Percentiles rank a stretch among this genome's conserved stretches.
Evolutionary conservation across 208 protist species (phyloP).

Genomic region (Vickermania ingenoplastis): DNA sequence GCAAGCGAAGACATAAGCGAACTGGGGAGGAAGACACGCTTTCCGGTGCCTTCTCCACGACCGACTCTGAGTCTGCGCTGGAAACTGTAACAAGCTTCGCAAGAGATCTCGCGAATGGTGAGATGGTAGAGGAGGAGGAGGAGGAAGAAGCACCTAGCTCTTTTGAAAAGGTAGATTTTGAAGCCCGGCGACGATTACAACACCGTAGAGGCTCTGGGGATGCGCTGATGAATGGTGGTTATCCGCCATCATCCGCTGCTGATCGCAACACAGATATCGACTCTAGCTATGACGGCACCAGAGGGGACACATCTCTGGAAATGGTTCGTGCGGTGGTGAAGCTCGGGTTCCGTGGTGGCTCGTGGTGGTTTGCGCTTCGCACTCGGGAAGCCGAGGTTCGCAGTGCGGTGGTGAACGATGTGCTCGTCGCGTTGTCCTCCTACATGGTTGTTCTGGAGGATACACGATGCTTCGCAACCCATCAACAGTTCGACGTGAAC

Average conservation of each 20-base stretch:
- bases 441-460: neutral
- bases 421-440: neutral
- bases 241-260: neutral
- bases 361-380: neutral
- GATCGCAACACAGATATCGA: neutral
- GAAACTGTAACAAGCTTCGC: neutral
- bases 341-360: neutral
- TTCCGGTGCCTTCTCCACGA: neutral
- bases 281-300: neutral
- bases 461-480: neutral
- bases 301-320: neutral
- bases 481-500: neutral
- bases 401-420: neutral
- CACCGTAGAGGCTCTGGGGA: neutral
- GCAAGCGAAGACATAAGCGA: neutral
- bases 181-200: neutral
- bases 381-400: neutral
- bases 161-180: neutral
- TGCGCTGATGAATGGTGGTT: neutral
- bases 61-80: neutral
- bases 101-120: neutral
- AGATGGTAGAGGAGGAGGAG: neutral
- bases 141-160: neutral
- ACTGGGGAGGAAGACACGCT: constrained; percentile 1
- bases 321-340: neutral